phyloP scores from a whole-genome alignment of 805 yeast species.

The Teunomyces cretensis region DNA sequence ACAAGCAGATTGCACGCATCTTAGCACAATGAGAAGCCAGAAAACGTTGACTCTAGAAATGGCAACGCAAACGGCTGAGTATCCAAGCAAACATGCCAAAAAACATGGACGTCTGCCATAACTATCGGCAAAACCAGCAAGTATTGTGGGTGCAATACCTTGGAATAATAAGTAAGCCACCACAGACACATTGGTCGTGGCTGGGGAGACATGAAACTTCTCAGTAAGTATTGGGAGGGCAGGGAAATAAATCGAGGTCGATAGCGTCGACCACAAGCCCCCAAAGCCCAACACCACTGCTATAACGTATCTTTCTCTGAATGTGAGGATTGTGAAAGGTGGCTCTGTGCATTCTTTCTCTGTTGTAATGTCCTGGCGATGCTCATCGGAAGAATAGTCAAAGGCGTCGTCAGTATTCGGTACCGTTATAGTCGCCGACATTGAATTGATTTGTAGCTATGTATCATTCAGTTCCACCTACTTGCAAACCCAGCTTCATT shows the following conservation, averaged over 20 bases:
- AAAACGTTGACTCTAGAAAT: conserved; percentile 59
- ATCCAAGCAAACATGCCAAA: conserved; percentile 52
- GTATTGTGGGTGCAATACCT: conserved; percentile 71
- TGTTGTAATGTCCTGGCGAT: no score
- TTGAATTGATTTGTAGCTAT: neutral
- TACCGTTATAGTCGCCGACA: neutral
- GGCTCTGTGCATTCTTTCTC: neutral
- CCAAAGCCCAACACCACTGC: conserved; percentile 42
- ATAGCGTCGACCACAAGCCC: conserved; percentile 68
- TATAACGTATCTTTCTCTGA: conserved; percentile 40
- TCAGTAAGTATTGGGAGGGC: conserved; percentile 60
- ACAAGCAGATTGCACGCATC: conserved; percentile 78
- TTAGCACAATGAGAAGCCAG: conserved; percentile 58
- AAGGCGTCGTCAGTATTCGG: neutral
- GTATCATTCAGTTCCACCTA: neutral
- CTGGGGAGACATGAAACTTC: conserved; percentile 55
- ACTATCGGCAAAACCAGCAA: conserved; percentile 67
- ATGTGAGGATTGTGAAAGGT: conserved; percentile 43
- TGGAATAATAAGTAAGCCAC: conserved; percentile 76
- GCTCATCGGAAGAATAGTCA: neutral
- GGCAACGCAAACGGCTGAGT: conserved; percentile 62
- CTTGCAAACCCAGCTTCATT: neutral
- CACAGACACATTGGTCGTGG: conserved; percentile 67
- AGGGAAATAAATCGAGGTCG: conserved; percentile 81
- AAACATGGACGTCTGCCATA: conserved; percentile 73